phyloP scores from a whole-genome alignment of 257 asterid species.

The Penstemon eatonii region DNA sequence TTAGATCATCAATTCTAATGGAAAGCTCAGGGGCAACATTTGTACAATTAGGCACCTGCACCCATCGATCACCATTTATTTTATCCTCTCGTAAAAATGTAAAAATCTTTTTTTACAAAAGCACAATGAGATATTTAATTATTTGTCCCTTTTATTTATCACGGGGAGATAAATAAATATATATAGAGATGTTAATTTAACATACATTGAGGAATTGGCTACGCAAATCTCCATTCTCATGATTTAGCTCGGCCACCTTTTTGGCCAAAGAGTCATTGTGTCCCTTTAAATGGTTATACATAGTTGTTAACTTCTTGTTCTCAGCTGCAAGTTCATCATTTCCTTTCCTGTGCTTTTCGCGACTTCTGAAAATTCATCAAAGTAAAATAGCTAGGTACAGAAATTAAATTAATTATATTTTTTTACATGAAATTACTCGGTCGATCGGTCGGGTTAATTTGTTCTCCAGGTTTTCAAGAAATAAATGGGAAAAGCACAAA shows the following conservation, averaged over 20 bases:
- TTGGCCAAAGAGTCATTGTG: slow-evolving; percentile 35
- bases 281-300: slow-evolving; percentile 33
- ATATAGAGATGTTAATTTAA: slow-evolving; percentile 1
- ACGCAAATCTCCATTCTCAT: slow-evolving; percentile 38
- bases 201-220: slow-evolving; percentile 36
- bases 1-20: slow-evolving; percentile 16
- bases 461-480: too few relatives aligned
- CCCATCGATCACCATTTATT: neutral
- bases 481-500: too few relatives aligned
- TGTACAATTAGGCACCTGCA: neutral
- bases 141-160: neutral
- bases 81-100: neutral
- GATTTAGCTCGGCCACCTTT: slow-evolving; percentile 17
- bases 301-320: slow-evolving; percentile 32
- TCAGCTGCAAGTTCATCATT: slow-evolving; percentile 21
- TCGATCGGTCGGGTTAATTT: too few relatives aligned
- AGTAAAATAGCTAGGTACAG: slow-evolving; percentile 14
- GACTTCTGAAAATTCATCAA: slow-evolving; percentile 33
- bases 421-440: too few relatives aligned
- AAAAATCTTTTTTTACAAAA: neutral
- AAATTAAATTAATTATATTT: neutral
- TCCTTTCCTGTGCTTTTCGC: slow-evolving; percentile 43
- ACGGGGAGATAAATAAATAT: too few relatives aligned
- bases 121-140: too few relatives aligned
- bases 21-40: slow-evolving; percentile 27